These are phyloP conservation scores for Udeniomyces megalosporus DNA, from an alignment of 768 basidiomycete genomes.

Conservation along the genomic window DNA sequence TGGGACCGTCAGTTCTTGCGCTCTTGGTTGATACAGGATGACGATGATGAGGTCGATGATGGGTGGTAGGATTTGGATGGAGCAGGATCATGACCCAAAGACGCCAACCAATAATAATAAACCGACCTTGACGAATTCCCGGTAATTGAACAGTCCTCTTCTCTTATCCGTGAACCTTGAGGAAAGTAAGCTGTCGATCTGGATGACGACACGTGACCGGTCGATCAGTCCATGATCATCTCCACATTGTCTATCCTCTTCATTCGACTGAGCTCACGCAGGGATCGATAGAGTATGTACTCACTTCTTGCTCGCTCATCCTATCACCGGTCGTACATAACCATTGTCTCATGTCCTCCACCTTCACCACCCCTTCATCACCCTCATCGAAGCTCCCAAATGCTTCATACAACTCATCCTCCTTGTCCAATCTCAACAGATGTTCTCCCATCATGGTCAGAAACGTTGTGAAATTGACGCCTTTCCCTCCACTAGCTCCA, in stretches of 20 bases:
- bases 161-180: slow-evolving; percentile 4
- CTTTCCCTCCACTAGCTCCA: neutral
- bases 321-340: slow-evolving; percentile 3
- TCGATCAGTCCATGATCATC: neutral
- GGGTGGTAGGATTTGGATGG: neutral
- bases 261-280: neutral
- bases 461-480: slow-evolving; percentile 9
- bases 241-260: neutral
- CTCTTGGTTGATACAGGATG: too few relatives aligned
- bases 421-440: slow-evolving; percentile 8
- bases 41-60: too few relatives aligned
- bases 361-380: slow-evolving; percentile 3
- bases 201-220: neutral
- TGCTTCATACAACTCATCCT: slow-evolving; percentile 4
- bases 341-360: slow-evolving; percentile 13
- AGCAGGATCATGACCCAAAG: too few relatives aligned
- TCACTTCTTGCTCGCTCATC: slow-evolving; percentile 8
- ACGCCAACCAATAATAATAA: neutral
- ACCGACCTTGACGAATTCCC: slow-evolving; percentile 6
- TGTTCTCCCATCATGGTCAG: slow-evolving; percentile 14
- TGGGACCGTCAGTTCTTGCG: too few relatives aligned
- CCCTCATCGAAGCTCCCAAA: slow-evolving; percentile 13
- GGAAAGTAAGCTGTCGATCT: slow-evolving; percentile 10
- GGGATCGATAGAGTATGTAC: neutral
- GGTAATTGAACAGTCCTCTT: slow-evolving; percentile 6